Percentiles rank a stretch among this genome's conserved stretches.
These are phyloP conservation scores for Flaveria robusta DNA, from an alignment of 129 eudicot species.

Conservation along the genomic window DNA sequence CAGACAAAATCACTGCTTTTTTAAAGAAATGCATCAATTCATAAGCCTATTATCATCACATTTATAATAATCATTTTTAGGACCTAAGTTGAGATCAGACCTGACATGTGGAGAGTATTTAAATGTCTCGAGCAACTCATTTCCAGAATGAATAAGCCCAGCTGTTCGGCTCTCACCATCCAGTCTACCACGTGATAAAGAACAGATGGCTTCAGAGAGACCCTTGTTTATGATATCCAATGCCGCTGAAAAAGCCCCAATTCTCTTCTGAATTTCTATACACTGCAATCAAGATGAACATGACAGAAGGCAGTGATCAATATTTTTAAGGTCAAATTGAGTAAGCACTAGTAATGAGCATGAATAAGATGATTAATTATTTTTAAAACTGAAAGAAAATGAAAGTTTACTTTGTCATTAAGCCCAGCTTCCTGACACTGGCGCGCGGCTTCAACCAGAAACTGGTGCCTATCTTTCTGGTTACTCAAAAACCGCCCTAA, in stretches of 20 bases:
- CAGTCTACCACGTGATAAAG: constrained; percentile 85
- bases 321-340: not conserved
- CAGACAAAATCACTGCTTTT: not conserved
- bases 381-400: not conserved
- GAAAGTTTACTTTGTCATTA: constrained; percentile 69
- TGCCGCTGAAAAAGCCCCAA: constrained; percentile 95
- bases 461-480: constrained; percentile 60
- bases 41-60: constrained; percentile 6
- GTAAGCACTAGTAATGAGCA: not conserved
- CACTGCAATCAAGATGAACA: constrained; percentile 46
- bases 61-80: constrained; percentile 2
- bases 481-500: constrained; percentile 66
- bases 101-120: constrained; percentile 80
- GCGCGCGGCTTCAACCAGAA: constrained; percentile 89
- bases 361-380: constrained; percentile 3
- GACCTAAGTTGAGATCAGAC: constrained; percentile 33
- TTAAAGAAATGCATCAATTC: not conserved
- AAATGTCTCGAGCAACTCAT: constrained; percentile 77
- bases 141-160: constrained; percentile 83
- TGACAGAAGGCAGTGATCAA: constrained; percentile 21
- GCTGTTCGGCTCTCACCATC: constrained; percentile 92
- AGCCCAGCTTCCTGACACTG: constrained; percentile 90
- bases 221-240: constrained; percentile 85
- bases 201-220: constrained; percentile 85
- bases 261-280: constrained; percentile 84